Conservation (phyloP, 2,329 filamentous ascomycete genomes). For the Microthyrium microscopicum region DNA sequence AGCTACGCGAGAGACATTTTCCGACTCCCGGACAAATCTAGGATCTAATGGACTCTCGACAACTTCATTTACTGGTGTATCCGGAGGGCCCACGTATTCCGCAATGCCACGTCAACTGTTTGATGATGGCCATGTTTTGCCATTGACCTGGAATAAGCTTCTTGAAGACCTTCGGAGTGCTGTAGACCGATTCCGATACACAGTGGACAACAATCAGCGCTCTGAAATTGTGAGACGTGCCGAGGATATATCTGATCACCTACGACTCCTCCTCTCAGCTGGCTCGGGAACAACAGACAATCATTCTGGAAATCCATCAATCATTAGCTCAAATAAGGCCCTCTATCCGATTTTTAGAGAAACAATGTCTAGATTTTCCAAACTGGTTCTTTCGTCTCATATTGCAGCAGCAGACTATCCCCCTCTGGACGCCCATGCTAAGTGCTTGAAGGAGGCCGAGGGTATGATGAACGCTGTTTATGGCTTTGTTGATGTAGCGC, state of each 20-base stretch:
- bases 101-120: conserved; percentile 69
- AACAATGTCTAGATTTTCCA: conserved; percentile 99
- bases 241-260: conserved; percentile 96
- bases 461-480: conserved; percentile 87
- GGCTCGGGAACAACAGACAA: conserved; percentile 97
- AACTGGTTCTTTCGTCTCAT: conserved; percentile 91
- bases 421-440: conserved; percentile 80
- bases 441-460: conserved; percentile 94
- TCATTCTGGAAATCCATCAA: conserved; percentile 96
- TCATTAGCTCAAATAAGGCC: conserved; percentile 95
- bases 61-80: conserved; percentile 37
- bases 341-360: conserved; percentile 94
- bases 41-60: conserved; percentile 59
- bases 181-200: conserved; percentile 77
- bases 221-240: conserved; percentile 85
- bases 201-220: conserved; percentile 66
- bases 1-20: conserved; percentile 49
- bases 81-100: conserved; percentile 25
- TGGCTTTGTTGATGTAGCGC: conserved; percentile 88
- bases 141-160: conserved; percentile 75
- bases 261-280: conserved; percentile 82
- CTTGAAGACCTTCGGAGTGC: conserved; percentile 86
- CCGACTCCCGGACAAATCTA: too few relatives aligned
- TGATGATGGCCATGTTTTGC: conserved; percentile 66
- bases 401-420: conserved; percentile 95